These are phyloP conservation scores for Pichia cactophila DNA, from an alignment of 1,139 yeast genomes.

Conservation along the genomic window DNA sequence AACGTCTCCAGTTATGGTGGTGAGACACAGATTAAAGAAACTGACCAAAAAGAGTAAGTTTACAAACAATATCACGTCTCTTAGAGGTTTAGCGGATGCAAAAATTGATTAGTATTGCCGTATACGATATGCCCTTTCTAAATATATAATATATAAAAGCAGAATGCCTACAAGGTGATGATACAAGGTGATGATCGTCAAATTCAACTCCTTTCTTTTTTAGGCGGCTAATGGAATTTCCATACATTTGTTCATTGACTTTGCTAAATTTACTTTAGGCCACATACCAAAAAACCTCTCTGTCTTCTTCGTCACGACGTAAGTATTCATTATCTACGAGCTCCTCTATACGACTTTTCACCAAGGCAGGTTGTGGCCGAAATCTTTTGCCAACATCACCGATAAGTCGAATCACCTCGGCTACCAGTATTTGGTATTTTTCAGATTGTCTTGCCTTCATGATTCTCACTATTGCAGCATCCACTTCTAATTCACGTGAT, in stretches of 20 bases:
- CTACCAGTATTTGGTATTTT: slow-evolving; percentile 57
- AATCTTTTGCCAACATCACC: slow-evolving; percentile 59
- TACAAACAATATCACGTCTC: slow-evolving; percentile 26
- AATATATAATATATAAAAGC: no score
- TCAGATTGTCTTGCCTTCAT: slow-evolving; percentile 70
- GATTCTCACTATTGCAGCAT: slow-evolving; percentile 83
- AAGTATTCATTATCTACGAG: slow-evolving; percentile 79
- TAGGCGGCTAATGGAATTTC: no score
- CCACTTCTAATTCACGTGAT: slow-evolving; percentile 55
- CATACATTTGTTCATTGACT: no score
- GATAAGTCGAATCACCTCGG: slow-evolving; percentile 42
- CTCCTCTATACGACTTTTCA: slow-evolving; percentile 74
- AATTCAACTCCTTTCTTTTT: no score
- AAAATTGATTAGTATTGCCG: slow-evolving; percentile 22
- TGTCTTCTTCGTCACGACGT: slow-evolving; percentile 59
- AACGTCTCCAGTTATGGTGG: slow-evolving; percentile 86
- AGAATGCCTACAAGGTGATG: no score
- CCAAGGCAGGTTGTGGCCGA: slow-evolving; percentile 48
- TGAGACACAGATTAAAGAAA: slow-evolving; percentile 73
- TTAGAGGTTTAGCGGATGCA: slow-evolving; percentile 30
- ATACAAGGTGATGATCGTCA: no score
- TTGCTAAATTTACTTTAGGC: slow-evolving; percentile 32
- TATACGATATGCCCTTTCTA: neutral
- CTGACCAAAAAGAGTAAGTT: slow-evolving; percentile 48
- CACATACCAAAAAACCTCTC: slow-evolving; percentile 62